These are phyloP conservation scores for Halenospora varia DNA, from an alignment of 495 filamentous ascomycete genomes.

Conservation along the genomic window DNA sequence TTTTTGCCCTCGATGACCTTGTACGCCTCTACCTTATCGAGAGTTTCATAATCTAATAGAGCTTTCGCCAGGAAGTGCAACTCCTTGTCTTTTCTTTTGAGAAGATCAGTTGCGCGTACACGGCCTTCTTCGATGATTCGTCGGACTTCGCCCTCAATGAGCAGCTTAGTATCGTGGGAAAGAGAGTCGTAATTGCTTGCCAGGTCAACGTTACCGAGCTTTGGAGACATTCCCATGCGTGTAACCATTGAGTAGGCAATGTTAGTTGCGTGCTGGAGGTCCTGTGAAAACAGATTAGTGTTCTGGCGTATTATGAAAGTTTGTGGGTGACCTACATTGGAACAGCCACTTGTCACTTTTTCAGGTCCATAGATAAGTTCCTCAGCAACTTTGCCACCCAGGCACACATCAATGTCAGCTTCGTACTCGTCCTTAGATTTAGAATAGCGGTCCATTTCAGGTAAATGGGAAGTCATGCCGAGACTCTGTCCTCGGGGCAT, in stretches of 20 bases:
- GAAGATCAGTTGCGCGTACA: slow-evolving; percentile 64
- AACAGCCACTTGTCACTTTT: slow-evolving; percentile 79
- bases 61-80: slow-evolving; percentile 84
- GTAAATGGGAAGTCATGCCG: slow-evolving; percentile 78
- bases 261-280: slow-evolving; percentile 74
- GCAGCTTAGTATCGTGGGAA: slow-evolving; percentile 75
- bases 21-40: slow-evolving; percentile 83
- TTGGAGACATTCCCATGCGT: slow-evolving; percentile 79
- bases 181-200: slow-evolving; percentile 71
- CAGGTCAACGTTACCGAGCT: slow-evolving; percentile 86
- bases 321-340: slow-evolving; percentile 51
- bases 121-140: slow-evolving; percentile 78
- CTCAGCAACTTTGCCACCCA: slow-evolving; percentile 94
- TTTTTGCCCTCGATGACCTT: slow-evolving; percentile 83
- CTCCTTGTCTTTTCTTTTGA: slow-evolving; percentile 70
- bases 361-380: slow-evolving; percentile 87
- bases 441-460: slow-evolving; percentile 86
- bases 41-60: slow-evolving; percentile 88
- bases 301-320: not conserved
- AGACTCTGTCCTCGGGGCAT: slow-evolving; percentile 83
- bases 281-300: slow-evolving; percentile 41
- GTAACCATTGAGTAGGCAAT: slow-evolving; percentile 84
- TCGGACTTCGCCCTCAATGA: slow-evolving; percentile 84
- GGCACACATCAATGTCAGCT: slow-evolving; percentile 71
- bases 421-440: slow-evolving; percentile 68